phyloP scores from a whole-genome alignment of 2,329 filamentous ascomycete species.

The Diaporthe vexans region DNA sequence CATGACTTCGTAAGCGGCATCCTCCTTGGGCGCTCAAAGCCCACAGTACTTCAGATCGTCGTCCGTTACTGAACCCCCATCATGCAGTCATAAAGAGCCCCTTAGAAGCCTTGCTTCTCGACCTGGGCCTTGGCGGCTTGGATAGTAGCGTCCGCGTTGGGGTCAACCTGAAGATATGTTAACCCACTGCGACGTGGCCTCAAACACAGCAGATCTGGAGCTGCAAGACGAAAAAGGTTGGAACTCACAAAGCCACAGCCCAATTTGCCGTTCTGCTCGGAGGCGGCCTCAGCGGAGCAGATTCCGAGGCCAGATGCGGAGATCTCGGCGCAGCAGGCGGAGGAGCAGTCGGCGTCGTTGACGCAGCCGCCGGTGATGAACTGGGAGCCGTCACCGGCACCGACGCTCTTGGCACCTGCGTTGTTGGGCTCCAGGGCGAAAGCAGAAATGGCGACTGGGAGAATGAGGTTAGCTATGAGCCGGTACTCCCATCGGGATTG shows the following conservation, averaged over 20 bases:
- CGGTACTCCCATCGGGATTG: background rate
- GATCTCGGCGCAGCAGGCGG: conserved; percentile 48
- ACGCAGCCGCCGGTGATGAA: conserved; percentile 53
- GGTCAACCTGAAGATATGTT: conserved; percentile 44
- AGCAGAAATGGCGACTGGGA: conserved; percentile 42
- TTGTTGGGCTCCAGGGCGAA: conserved; percentile 49
- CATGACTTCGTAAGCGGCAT: background rate
- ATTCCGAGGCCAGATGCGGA: conserved; percentile 47
- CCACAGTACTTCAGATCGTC: background rate
- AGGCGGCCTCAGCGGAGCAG: conserved; percentile 50
- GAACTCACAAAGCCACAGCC: conserved; percentile 49
- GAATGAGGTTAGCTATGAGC: background rate
- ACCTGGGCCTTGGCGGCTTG: conserved; percentile 51
- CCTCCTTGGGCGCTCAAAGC: background rate
- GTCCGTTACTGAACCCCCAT: background rate
- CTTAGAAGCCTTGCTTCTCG: conserved; percentile 50
- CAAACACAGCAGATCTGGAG: background rate
- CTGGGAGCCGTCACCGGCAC: conserved; percentile 47
- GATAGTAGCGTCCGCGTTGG: conserved; percentile 49
- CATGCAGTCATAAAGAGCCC: background rate
- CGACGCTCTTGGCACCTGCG: conserved; percentile 50
- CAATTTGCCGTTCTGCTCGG: conserved; percentile 51
- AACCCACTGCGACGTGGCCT: background rate
- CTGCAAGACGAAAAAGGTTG: background rate
- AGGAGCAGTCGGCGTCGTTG: conserved; percentile 49